Evolutionary conservation across 2,329 filamentous ascomycete genomes (phyloP).

Genomic region (Fusarium sp.): DNA sequence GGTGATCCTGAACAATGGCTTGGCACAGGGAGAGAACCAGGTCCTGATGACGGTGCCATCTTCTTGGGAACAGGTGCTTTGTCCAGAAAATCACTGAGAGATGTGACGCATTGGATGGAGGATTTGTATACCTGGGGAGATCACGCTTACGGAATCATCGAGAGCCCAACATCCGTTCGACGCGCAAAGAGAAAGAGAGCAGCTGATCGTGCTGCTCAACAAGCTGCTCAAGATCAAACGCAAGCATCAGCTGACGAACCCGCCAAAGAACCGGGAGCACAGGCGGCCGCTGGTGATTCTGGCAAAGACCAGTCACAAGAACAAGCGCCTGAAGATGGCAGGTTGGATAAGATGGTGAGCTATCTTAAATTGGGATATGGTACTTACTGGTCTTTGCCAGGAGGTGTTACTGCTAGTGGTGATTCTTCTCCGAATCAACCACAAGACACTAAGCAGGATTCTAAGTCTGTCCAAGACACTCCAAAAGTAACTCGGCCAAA

Average conservation of each 20-base stretch:
- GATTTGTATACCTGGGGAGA: conserved; percentile 87
- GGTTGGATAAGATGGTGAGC: conserved; percentile 67
- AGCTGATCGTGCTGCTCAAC: conserved; percentile 25
- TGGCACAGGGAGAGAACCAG: conserved; percentile 74
- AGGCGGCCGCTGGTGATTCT: neutral
- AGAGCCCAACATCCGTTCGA: conserved; percentile 78
- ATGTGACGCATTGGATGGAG: conserved; percentile 87
- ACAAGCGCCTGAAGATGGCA: conserved; percentile 48
- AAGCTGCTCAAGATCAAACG: conserved; percentile 2
- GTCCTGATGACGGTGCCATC: conserved; percentile 82
- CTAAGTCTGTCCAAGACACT: conserved; percentile 24
- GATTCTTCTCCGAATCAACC: conserved; percentile 32
- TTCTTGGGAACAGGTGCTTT: conserved; percentile 85
- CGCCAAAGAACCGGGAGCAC: neutral
- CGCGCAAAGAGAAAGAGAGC: conserved; percentile 56
- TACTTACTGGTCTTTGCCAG: conserved; percentile 69
- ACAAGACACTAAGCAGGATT: conserved; percentile 17
- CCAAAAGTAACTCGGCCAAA: conserved; percentile 20
- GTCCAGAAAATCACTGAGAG: conserved; percentile 75
- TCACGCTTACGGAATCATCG: conserved; percentile 84
- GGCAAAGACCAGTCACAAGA: conserved; percentile 33
- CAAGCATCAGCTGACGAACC: neutral
- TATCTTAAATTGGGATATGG: conserved; percentile 76
- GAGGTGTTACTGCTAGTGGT: conserved; percentile 21
- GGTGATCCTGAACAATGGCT: conserved; percentile 68